Evolutionary conservation across 2,329 filamentous ascomycete species (phyloP).

Genomic region (Pezicula radicicola): DNA sequence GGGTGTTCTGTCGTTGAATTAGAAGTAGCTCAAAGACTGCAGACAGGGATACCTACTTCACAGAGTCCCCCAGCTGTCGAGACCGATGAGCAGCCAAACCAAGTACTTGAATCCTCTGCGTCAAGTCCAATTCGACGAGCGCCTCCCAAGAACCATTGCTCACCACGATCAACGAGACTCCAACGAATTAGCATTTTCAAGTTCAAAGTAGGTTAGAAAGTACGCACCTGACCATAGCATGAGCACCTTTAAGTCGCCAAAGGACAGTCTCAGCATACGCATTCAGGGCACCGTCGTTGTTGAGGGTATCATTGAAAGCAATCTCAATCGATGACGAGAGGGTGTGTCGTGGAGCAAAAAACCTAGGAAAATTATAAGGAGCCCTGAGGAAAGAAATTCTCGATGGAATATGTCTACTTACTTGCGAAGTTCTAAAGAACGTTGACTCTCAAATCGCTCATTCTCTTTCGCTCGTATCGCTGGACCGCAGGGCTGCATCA

Average conservation of each 20-base stretch:
- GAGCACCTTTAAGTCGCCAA: slow-evolving; percentile 33
- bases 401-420: slow-evolving; percentile 8
- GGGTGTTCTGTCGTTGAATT: slow-evolving; percentile 11
- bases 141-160: slow-evolving; percentile 25
- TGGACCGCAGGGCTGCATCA: neutral
- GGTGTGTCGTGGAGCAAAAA: slow-evolving; percentile 19
- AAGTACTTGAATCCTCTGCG: slow-evolving; percentile 9
- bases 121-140: slow-evolving; percentile 7
- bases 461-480: neutral
- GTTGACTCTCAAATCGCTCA: slow-evolving; percentile 12
- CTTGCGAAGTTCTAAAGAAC: slow-evolving; percentile 26
- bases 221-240: slow-evolving; percentile 25
- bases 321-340: slow-evolving; percentile 4
- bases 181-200: neutral
- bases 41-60: slow-evolving; percentile 14
- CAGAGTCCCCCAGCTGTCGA: slow-evolving; percentile 24
- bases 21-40: neutral
- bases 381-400: neutral
- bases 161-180: slow-evolving; percentile 21
- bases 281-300: slow-evolving; percentile 30
- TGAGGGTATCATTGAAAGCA: slow-evolving; percentile 21
- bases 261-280: slow-evolving; percentile 43
- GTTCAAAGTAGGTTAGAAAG: neutral
- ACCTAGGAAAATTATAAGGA: slow-evolving; percentile 10
- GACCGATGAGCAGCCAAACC: slow-evolving; percentile 23